These are phyloP conservation scores for Eutrema salsugineum DNA, from an alignment of 441 rosid genomes.

Conservation along the genomic window DNA sequence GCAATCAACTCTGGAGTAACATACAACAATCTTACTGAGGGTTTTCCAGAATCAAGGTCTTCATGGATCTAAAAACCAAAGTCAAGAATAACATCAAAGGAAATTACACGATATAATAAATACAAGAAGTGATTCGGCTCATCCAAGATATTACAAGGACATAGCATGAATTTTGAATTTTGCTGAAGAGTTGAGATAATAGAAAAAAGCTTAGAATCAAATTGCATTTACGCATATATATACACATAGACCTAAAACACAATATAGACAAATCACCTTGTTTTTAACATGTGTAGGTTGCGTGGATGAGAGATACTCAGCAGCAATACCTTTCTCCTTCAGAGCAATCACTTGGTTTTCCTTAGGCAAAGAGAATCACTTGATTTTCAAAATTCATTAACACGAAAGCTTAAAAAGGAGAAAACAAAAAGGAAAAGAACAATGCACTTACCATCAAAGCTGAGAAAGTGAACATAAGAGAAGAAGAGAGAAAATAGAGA, in stretches of 20 bases:
- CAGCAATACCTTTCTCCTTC: slow-evolving; percentile 89
- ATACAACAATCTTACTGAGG: slow-evolving; percentile 73
- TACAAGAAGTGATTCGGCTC: neutral
- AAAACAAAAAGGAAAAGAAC: neutral
- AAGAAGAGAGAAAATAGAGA: neutral
- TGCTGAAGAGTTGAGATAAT: neutral
- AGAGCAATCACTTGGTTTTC: slow-evolving; percentile 90
- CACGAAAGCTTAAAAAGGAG: neutral
- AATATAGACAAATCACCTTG: slow-evolving; percentile 48
- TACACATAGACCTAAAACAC: neutral
- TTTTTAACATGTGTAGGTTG: slow-evolving; percentile 57
- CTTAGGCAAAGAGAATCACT: slow-evolving; percentile 33
- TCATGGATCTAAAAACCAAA: slow-evolving; percentile 66
- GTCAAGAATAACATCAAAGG: slow-evolving; percentile 5
- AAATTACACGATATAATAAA: neutral
- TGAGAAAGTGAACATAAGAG: slow-evolving; percentile 32
- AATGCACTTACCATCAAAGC: slow-evolving; percentile 81
- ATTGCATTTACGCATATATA: neutral
- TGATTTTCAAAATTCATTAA: neutral
- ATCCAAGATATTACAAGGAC: neutral
- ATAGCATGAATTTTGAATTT: neutral
- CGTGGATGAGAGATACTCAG: slow-evolving; percentile 89
- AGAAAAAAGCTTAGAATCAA: neutral
- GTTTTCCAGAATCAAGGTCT: slow-evolving; percentile 88
- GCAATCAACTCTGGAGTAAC: slow-evolving; percentile 93